Evolutionary conservation across 495 filamentous ascomycete species (phyloP), one percentile per base, ranked within the genome.

Genomic region (Penicillium taxi): DNA sequence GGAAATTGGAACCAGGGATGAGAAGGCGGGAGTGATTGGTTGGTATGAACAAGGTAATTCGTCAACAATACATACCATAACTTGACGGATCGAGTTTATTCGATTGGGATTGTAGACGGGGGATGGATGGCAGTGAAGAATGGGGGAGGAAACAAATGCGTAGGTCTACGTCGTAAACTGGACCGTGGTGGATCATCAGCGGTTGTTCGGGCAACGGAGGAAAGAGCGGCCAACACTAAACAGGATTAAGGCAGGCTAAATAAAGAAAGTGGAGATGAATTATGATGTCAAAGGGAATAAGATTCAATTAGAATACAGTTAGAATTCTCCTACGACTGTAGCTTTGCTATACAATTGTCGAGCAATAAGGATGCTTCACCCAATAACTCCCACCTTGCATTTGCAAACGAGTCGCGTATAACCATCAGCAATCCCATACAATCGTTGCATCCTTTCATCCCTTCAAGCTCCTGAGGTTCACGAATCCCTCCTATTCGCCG

Each of bases 321-420:
- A n/a, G n/a, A n/a, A n/a, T n/a, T n/a, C n/a, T n/a, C n/a, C 34
- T 20, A 53, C 8, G 46, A 53, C 27, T 46, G 43, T 41, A 81
- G 45, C 64, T 81, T 79, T 7, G 67, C 60, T 37, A 93, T 81
- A 55, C 86, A 94, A 53, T 87, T 90, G 34, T 71, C 73, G 52
- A 98, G 59, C 47, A 96, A 61, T 27, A 74, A 78, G 32, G 80
- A 80, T 29, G 87, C 91, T 58, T 98, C 91, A 32, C 84, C 77
- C 37, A 96, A 64, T 43, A 98, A 59, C 63, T 96, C 88, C 91
- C 91, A 98, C 37, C 89, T 71, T 25, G 88, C 82, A 50, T 79
- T 78, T 38, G 71, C 64, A 56, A 96, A 96, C 41, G 81, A 81
- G 45, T 86, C 81, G 26, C 81, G 78, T 27, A 98, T 63, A 16